Evolutionary conservation across 2,329 filamentous ascomycete species (phyloP).

Genomic region (Decorospora gaudefroyi): DNA sequence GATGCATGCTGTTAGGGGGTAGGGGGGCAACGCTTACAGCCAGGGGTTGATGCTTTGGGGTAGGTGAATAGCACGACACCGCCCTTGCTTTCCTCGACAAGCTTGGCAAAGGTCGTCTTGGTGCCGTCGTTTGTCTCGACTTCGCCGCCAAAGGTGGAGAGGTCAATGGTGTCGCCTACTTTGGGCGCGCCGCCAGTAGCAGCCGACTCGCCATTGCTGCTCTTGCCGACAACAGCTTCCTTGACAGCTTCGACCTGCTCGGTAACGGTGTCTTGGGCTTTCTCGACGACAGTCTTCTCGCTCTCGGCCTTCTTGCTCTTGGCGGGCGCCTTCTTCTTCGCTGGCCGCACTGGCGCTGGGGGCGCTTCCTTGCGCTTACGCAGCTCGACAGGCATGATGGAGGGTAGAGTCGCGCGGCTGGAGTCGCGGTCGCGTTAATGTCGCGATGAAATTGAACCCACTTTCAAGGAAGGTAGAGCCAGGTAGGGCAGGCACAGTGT

Average conservation of each 20-base stretch:
- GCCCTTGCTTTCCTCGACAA: slow-evolving; percentile 79
- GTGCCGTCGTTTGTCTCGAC: slow-evolving; percentile 83
- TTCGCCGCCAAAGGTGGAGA: slow-evolving; percentile 66
- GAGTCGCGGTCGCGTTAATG: slow-evolving; percentile 25
- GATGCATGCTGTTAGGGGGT: slow-evolving; percentile 1
- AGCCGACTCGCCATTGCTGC: slow-evolving; percentile 26
- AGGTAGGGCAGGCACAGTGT: slow-evolving; percentile 8
- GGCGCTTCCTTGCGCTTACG: slow-evolving; percentile 65
- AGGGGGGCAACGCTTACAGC: slow-evolving; percentile 67
- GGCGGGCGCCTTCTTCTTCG: slow-evolving; percentile 55
- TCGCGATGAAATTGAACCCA: slow-evolving; percentile 23
- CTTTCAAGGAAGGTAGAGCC: slow-evolving; percentile 4
- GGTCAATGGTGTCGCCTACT: slow-evolving; percentile 58
- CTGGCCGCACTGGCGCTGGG: slow-evolving; percentile 53
- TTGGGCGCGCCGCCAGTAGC: slow-evolving; percentile 34
- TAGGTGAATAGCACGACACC: slow-evolving; percentile 95
- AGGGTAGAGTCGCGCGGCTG: slow-evolving; percentile 32
- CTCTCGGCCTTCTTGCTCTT: slow-evolving; percentile 41
- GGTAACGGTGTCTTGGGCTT: slow-evolving; percentile 40
- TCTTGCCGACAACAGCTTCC: slow-evolving; percentile 38
- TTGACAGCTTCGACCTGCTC: slow-evolving; percentile 43
- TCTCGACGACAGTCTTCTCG: slow-evolving; percentile 43
- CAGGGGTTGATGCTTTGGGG: slow-evolving; percentile 89
- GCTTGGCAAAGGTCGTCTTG: slow-evolving; percentile 76
- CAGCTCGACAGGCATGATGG: slow-evolving; percentile 59